Evolutionary conservation across 2,329 filamentous ascomycete genomes (phyloP), one percentile per base, ranked within the genome.

Genomic region (Penicillium sp.): DNA sequence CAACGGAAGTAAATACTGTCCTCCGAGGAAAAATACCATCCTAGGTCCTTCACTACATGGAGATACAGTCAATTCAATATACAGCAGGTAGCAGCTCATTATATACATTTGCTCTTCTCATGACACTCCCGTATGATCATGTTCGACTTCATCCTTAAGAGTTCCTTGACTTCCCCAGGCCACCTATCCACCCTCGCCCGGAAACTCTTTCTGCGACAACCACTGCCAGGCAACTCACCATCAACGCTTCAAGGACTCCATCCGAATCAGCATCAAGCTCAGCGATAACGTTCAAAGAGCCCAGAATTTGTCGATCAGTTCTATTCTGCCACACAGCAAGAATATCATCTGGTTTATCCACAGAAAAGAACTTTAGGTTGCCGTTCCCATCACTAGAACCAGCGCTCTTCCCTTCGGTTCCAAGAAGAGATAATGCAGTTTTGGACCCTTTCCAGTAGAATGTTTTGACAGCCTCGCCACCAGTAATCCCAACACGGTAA

Each of bases 261-360:
- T 52, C 50, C n/a, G 23, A 43, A 13, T 36, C 33, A n/a, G 44
- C 48, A 41, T 58, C 59, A 29, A 52, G 25, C n/a, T 55, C 43
- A 4, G 58, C 47, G 7, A 59, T 46, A 1, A 59, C 46, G n/a
- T 39, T 50, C 49, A 60, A 39, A 29, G 47, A 53, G 1, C 56
- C 59, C n/a, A 59, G n/a, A 34, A 52, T 43, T 34, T 21, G 36
- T n/a, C 21, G 25, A 36, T 55, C 47, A 3, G 57, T 51, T 15
- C 27, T 41, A 46, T 58, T 59, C 51, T 59, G 51, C 59, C 59
- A 60, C 29, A 60, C 56, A 9, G 59, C 59, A 31, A 60, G 31
- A 34, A 60, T 27, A 33, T 53, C 43, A 33, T 29, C 40, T 19
- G 56, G 56, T n/a, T 44, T 43, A 21, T 47, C 41, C 15, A 52